Evolutionary conservation across 257 asterid genomes (phyloP).

Genomic region (Solanum clarkiae): DNA sequence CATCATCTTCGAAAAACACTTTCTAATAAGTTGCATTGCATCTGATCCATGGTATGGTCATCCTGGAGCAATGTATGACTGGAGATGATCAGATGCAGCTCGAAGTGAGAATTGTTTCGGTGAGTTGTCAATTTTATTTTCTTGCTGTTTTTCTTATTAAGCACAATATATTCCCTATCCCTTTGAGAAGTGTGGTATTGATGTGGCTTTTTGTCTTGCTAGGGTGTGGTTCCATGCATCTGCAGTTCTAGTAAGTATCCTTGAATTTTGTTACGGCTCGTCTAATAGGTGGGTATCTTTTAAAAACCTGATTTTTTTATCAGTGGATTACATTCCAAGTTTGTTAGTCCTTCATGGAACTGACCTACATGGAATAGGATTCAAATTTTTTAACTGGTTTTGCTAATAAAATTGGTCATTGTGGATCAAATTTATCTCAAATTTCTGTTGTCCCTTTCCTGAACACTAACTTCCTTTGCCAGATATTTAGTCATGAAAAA

Average conservation of each 20-base stretch:
- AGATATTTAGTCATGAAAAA: background rate
- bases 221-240: conserved; percentile 25
- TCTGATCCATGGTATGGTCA: conserved; percentile 70
- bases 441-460: background rate
- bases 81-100: conserved; percentile 58
- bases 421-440: background rate
- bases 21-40: conserved; percentile 24
- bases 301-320: background rate
- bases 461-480: background rate
- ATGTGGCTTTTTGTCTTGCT: conserved; percentile 24
- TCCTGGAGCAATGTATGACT: conserved; percentile 56
- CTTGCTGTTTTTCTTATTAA: background rate
- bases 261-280: background rate
- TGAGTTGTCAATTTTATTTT: conserved; percentile 28
- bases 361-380: background rate
- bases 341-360: background rate
- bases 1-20: background rate
- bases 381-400: background rate
- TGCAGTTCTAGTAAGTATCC: conserved; percentile 32
- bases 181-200: conserved; percentile 5
- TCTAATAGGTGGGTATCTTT: background rate
- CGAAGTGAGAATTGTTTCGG: conserved; percentile 24
- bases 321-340: background rate
- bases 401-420: background rate
- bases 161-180: background rate